phyloP scores from a whole-genome alignment of 108 stramenopile genomes.

The Fragilaria crotonensis region DNA sequence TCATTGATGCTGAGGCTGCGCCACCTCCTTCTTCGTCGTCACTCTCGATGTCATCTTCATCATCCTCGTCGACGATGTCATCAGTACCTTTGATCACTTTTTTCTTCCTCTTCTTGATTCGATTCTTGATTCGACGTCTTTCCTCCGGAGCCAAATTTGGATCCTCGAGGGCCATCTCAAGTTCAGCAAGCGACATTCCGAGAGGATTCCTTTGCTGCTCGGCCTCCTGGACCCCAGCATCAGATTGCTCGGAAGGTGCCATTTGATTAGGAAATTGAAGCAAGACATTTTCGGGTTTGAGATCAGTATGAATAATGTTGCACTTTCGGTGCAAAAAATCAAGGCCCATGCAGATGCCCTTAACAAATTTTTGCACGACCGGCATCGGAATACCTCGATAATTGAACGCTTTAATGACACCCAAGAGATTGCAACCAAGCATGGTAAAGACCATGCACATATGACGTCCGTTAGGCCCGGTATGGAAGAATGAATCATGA shows the following conservation, averaged over 20 bases:
- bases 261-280: constrained; percentile 55
- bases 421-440: constrained; percentile 92
- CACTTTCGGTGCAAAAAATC: constrained; percentile 93
- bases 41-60: constrained; percentile 17
- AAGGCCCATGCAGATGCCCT: constrained; percentile 85
- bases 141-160: constrained; percentile 46
- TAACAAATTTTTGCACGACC: constrained; percentile 85
- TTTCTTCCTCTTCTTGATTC: constrained; percentile 70
- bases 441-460: constrained; percentile 99
- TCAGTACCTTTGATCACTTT: constrained; percentile 43
- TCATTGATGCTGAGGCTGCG: not conserved
- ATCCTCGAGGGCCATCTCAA: constrained; percentile 46
- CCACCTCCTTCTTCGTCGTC: constrained; percentile 9
- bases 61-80: constrained; percentile 37
- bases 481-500: constrained; percentile 92
- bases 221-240: not conserved
- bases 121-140: constrained; percentile 52
- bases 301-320: constrained; percentile 96
- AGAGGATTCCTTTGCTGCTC: constrained; percentile 2
- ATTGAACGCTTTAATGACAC: constrained; percentile 92
- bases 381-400: constrained; percentile 92
- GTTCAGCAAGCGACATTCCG: constrained; percentile 50
- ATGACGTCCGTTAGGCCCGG: constrained; percentile 92
- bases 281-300: constrained; percentile 97
- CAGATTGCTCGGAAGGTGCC: constrained; percentile 7